Evolutionary conservation across 768 basidiomycete species (phyloP).

Genomic region (Pulveroboletus sp.): DNA sequence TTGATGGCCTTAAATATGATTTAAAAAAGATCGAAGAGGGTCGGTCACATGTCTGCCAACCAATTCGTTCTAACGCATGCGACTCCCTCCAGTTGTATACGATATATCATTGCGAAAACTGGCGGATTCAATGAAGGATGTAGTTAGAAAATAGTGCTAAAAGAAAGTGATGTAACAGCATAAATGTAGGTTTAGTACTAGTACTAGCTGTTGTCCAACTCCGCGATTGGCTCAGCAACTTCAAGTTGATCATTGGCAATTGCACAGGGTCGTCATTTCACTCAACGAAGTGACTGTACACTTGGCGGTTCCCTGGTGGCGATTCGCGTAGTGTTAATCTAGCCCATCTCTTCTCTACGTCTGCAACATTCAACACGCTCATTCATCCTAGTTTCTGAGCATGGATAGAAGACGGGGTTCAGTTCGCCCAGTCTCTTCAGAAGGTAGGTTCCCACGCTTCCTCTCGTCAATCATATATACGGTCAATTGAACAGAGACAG

Average conservation of each 20-base stretch:
- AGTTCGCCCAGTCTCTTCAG: slow-evolving; percentile 65
- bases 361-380: not conserved
- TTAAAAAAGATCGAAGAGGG: slow-evolving; percentile 90
- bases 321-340: slow-evolving; percentile 3
- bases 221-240: slow-evolving; percentile 16
- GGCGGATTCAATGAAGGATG: slow-evolving; percentile 26
- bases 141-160: not conserved
- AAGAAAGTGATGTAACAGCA: not conserved
- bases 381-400: not conserved
- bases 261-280: not conserved
- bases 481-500: slow-evolving; percentile 50
- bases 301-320: not conserved
- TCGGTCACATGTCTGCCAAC: slow-evolving; percentile 23
- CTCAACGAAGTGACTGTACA: slow-evolving; percentile 5
- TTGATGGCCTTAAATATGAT: slow-evolving; percentile 82
- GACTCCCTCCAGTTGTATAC: slow-evolving; percentile 62
- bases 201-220: slow-evolving; percentile 14
- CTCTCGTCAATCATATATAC: slow-evolving; percentile 7
- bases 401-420: slow-evolving; percentile 69
- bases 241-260: not conserved
- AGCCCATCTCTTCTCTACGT: not conserved
- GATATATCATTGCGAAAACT: slow-evolving; percentile 78
- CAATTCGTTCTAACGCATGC: not conserved
- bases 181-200: not conserved
- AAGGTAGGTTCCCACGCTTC: slow-evolving; percentile 51